Conservation (phyloP, 495 filamentous ascomycete genomes). For the Copromyces sp. region DNA sequence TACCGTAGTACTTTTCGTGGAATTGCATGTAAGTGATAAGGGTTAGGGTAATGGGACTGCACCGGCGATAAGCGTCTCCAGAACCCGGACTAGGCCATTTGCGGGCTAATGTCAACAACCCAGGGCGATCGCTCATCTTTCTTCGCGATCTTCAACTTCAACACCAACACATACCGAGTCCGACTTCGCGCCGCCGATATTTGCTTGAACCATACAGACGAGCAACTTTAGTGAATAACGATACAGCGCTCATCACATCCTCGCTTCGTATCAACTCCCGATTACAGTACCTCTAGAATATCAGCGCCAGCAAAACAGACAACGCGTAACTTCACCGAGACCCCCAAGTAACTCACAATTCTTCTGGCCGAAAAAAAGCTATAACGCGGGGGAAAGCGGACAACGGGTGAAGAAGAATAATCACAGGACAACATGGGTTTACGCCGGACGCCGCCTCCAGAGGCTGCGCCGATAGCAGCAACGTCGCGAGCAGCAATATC, state of each 20-base stretch:
- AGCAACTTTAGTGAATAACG: background rate
- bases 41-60: background rate
- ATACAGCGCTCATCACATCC: background rate
- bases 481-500: background rate
- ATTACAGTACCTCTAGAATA: background rate
- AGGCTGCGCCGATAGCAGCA: background rate
- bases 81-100: background rate
- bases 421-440: background rate
- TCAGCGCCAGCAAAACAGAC: background rate
- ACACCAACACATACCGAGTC: background rate
- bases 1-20: background rate
- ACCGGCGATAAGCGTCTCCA: background rate
- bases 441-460: background rate
- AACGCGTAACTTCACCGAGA: background rate
- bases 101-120: conserved; percentile 1
- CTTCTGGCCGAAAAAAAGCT: background rate
- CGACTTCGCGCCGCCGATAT: background rate
- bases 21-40: background rate
- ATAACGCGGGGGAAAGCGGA: background rate
- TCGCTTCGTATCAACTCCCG: background rate
- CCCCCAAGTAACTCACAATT: background rate
- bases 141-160: background rate
- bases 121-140: background rate
- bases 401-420: background rate
- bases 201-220: background rate